Conservation (phyloP, 805 yeast genomes). For the Metschnikowia orientalis region DNA sequence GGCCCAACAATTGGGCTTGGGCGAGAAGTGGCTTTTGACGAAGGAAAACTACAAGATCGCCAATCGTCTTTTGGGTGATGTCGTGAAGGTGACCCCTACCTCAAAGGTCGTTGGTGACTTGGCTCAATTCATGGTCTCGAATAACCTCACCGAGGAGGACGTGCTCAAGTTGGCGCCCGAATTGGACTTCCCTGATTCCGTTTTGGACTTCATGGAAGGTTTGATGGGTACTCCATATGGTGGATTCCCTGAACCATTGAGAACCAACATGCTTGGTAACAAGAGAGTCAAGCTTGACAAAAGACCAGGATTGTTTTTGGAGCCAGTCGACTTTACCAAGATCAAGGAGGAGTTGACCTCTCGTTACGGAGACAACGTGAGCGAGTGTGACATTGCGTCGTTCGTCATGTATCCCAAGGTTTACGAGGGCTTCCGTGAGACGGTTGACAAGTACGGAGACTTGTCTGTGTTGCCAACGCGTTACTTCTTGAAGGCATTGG, state of each 20-base stretch:
- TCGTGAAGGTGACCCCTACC: constrained; percentile 98
- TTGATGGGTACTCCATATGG: constrained; percentile 99
- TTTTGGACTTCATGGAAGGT: constrained; percentile 97
- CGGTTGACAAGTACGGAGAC: constrained; percentile 79
- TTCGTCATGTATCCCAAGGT: constrained; percentile 98
- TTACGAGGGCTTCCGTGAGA: constrained; percentile 78
- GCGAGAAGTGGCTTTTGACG: constrained; percentile 94
- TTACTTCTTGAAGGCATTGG: constrained; percentile 83
- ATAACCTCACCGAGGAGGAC: constrained; percentile 81
- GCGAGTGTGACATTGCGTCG: constrained; percentile 88
- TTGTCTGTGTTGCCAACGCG: constrained; percentile 91
- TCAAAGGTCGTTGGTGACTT: constrained; percentile 99
- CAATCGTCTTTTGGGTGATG: constrained; percentile 85
- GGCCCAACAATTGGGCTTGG: constrained; percentile 98
- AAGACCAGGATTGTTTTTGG: constrained; percentile 89
- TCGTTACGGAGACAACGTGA: constrained; percentile 68
- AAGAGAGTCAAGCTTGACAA: constrained; percentile 84
- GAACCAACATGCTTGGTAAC: constrained; percentile 84
- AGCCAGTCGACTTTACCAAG: constrained; percentile 73
- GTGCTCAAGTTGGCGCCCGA: constrained; percentile 82
- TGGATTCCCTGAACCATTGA: constrained; percentile 99
- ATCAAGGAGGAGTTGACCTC: constrained; percentile 69
- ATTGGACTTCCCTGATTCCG: constrained; percentile 98
- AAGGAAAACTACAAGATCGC: constrained; percentile 92
- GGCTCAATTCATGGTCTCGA: constrained; percentile 99